A percentile compares a stretch with the other conserved stretches of the same genome.
Evolutionary conservation across 148 eudicot genomes (phyloP).

Genomic region (Salicornia ramosissima): DNA sequence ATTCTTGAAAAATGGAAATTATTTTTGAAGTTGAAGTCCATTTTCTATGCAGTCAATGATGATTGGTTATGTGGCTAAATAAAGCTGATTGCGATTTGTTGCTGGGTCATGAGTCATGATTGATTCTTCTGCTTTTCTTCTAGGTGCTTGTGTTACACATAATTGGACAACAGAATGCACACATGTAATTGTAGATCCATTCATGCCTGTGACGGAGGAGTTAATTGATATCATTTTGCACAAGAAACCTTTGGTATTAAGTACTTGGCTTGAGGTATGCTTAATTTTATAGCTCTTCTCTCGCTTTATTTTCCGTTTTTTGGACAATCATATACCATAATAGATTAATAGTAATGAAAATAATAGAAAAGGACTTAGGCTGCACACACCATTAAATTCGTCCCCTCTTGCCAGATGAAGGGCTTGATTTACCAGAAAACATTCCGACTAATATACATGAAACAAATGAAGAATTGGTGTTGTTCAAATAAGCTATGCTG

Average conservation of each 20-base stretch:
- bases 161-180: constrained; percentile 75
- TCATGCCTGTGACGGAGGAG: constrained; percentile 51
- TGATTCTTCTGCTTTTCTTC: constrained; percentile 10
- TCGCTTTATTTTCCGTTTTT: not conserved
- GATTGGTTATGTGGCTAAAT: not conserved
- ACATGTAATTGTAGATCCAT: constrained; percentile 82
- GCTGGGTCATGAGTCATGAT: not conserved
- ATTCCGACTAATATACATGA: too few relatives aligned
- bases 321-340: not conserved
- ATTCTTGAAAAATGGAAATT: too few relatives aligned
- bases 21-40: too few relatives aligned
- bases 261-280: constrained; percentile 85
- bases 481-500: too few relatives aligned
- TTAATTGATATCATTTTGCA: constrained; percentile 68
- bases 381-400: too few relatives aligned
- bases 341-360: too few relatives aligned
- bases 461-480: too few relatives aligned
- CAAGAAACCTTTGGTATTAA: constrained; percentile 49
- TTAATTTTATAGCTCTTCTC: not conserved
- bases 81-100: constrained; percentile 6
- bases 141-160: constrained; percentile 58
- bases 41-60: not conserved
- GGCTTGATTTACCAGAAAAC: too few relatives aligned
- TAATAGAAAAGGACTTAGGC: too few relatives aligned
- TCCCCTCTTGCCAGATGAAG: too few relatives aligned